phyloP scores from a whole-genome alignment of 345 rosid genomes.

The rapeseed (Brassica napus) region Da-Ae NC_063440.1:1267501-1268000 shows the following conservation, averaged over 20 bases:
- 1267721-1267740: constrained; percentile 10
- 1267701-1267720: constrained; percentile 11
- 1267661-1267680: neutral
- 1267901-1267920: constrained; percentile 5
- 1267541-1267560: neutral
- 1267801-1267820: constrained; percentile 19
- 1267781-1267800: neutral
- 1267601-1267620: neutral
- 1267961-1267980: constrained; percentile 26
- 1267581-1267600: neutral
- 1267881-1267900: neutral
- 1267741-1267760: constrained; percentile 9
- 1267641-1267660: neutral
- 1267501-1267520: neutral
- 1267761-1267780: constrained; percentile 11
- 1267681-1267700: neutral
- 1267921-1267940: neutral
- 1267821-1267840: neutral
- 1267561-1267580: neutral
- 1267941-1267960: constrained; percentile 12
- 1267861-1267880: no score
- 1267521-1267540: neutral
- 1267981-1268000: constrained; percentile 36
- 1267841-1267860: neutral
- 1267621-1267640: neutral